phyloP scores from a whole-genome alignment of 768 basidiomycete genomes.

The Hortiboletus flavorubellus region DNA sequence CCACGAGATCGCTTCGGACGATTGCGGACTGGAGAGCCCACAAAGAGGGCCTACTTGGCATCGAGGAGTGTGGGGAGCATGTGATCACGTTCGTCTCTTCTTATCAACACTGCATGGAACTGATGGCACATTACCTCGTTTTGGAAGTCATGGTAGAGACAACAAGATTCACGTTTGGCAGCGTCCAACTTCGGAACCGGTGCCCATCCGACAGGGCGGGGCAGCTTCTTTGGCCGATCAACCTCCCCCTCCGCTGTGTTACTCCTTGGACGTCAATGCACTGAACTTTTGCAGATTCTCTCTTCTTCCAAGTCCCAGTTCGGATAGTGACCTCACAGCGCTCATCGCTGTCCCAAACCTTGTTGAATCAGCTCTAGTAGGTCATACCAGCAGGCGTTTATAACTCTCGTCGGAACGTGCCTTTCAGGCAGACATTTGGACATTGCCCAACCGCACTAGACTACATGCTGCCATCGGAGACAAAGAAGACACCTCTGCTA shows the following conservation, averaged over 20 bases:
- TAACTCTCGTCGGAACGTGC: not conserved
- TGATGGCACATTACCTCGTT: not conserved
- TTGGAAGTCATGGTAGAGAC: slow-evolving; percentile 68
- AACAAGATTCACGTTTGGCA: slow-evolving; percentile 81
- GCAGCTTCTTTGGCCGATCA: slow-evolving; percentile 53
- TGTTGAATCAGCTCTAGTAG: slow-evolving; percentile 79
- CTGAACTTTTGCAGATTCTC: slow-evolving; percentile 93
- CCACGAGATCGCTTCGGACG: slow-evolving; percentile 72
- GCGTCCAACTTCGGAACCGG: slow-evolving; percentile 43
- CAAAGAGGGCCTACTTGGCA: slow-evolving; percentile 66
- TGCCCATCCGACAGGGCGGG: slow-evolving; percentile 46
- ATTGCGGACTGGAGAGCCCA: slow-evolving; percentile 78
- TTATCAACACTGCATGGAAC: not conserved
- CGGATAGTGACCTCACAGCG: slow-evolving; percentile 30
- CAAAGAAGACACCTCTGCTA: slow-evolving; percentile 30
- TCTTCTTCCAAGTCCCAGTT: slow-evolving; percentile 39
- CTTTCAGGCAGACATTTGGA: slow-evolving; percentile 82
- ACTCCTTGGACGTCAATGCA: slow-evolving; percentile 86
- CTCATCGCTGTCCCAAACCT: slow-evolving; percentile 85
- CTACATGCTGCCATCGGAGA: slow-evolving; percentile 86
- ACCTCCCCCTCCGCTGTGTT: slow-evolving; percentile 49
- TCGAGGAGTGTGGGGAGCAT: slow-evolving; percentile 66
- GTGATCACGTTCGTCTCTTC: slow-evolving; percentile 71
- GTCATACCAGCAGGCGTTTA: slow-evolving; percentile 11
- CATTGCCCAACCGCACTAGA: slow-evolving; percentile 61